phyloP scores from a whole-genome alignment of 176 grass and related monocot genomes.

The Aegilops sharonensis region DNA sequence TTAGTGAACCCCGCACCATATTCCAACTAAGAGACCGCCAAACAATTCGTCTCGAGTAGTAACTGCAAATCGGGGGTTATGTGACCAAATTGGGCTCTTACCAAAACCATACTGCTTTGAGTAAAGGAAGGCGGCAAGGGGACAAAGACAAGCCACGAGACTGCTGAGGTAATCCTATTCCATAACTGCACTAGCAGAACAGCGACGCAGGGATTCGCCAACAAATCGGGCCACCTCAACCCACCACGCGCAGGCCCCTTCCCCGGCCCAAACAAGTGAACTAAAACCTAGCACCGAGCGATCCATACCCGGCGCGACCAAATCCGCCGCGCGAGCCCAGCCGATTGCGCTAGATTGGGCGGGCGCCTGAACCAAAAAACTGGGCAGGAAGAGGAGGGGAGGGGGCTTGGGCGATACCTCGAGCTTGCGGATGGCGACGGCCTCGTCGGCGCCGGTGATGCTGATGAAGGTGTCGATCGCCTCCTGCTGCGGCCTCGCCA shows the following conservation, averaged over 20 bases:
- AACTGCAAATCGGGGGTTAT: not conserved
- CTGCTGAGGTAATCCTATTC: not conserved
- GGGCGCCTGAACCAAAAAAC: not conserved
- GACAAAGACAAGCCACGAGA: not conserved
- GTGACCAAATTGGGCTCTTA: not conserved
- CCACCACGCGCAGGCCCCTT: not conserved
- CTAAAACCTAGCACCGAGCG: not conserved
- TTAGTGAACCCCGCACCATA: not conserved
- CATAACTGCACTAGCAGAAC: not conserved
- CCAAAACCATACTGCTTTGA: not conserved
- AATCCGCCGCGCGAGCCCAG: not conserved
- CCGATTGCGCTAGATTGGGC: not conserved
- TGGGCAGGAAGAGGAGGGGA: too few relatives aligned
- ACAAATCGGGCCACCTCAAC: slow-evolving; percentile 28
- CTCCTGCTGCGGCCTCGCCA: slow-evolving; percentile 76
- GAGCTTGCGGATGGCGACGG: slow-evolving; percentile 71
- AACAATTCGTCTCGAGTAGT: not conserved
- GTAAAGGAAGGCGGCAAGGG: not conserved
- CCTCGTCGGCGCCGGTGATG: slow-evolving; percentile 73
- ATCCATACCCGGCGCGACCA: not conserved
- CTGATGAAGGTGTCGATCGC: slow-evolving; percentile 81
- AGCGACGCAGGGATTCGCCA: not conserved
- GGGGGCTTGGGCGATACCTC: slow-evolving; percentile 40
- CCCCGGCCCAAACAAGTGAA: not conserved
- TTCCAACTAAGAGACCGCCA: not conserved